phyloP scores from a whole-genome alignment of 371 early-diverging fungal species.

The Umbelopsis sp. region DNA sequence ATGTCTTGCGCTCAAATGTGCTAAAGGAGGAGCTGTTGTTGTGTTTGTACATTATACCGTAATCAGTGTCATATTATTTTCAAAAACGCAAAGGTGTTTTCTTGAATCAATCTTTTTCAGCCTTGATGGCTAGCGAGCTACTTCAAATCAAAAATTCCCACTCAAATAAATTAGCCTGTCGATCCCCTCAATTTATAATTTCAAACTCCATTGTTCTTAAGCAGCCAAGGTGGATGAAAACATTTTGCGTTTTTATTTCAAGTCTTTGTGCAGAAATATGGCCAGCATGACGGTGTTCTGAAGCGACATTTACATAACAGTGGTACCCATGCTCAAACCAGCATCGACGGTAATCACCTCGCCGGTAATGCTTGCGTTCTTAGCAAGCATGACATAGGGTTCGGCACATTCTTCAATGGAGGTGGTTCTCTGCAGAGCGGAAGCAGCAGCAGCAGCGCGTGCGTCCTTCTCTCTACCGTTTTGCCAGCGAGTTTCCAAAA shows the following conservation, averaged over 20 bases:
- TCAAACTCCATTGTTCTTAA: too few species aligned
- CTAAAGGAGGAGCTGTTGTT: background rate
- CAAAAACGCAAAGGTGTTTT: background rate
- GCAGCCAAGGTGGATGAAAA: too few species aligned
- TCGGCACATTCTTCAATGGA: slow-evolving; percentile 19
- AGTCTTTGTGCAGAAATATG: too few species aligned
- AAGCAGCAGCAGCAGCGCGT: background rate
- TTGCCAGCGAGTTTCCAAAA: slow-evolving; percentile 21
- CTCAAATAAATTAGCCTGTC: too few species aligned
- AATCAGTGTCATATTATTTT: background rate
- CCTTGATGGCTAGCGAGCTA: too few species aligned
- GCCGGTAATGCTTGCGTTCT: slow-evolving; percentile 18
- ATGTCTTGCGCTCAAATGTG: slow-evolving; percentile 10
- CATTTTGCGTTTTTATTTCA: too few species aligned
- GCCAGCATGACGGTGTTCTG: too few species aligned
- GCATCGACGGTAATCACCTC: slow-evolving; percentile 21
- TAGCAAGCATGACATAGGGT: slow-evolving; percentile 19
- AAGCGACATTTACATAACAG: background rate
- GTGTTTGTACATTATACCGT: background rate
- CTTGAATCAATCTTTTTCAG: background rate
- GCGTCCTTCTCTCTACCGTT: background rate
- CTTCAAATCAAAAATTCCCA: too few species aligned
- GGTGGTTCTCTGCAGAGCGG: slow-evolving; percentile 16
- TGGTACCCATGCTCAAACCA: slow-evolving; percentile 7
- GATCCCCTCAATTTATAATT: too few species aligned